Evolutionary conservation across 2,329 filamentous ascomycete species (phyloP), one percentile per base, ranked within the genome.

Genomic region (Colletotrichum shisoi): DNA sequence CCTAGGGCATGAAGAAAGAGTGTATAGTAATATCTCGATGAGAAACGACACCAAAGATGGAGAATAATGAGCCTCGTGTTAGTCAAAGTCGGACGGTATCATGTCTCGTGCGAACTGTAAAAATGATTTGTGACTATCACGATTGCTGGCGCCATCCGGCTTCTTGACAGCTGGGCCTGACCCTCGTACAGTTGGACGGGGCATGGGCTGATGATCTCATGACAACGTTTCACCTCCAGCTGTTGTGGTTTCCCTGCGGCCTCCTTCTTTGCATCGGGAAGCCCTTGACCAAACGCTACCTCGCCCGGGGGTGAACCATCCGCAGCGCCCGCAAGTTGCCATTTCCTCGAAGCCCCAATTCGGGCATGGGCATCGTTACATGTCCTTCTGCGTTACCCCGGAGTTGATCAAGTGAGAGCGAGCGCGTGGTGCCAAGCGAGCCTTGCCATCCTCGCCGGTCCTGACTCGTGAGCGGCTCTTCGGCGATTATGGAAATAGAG

Each of bases 11-110:
- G 64, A 67, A 44, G 46, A 53, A 53, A 63, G 60, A 67, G 64
- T 67, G 64, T 67, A 63, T 58, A 67, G 46, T 63, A 67, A 67
- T 59, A 40, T 67, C 57, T 53, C 63, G 40, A 67, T 37, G 64
- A 67, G 51, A 61, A 67, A 67, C 63, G 64, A 67, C 48, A 19
- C 31, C 44, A 46, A 53, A 66, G 51, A 66, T 11, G 40, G 63
- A 51, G 58, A 52, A 34, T 45, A 66, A 62, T 66, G 51, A 57
- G 31, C 42, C 52, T 49, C 15, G 19, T 39, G 39, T 63, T n/a
- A 17, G 12, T 17, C 17, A 34, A 42, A 24, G n/a, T 48, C 13
- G 9, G 3, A 27, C 9, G 12, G 15, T 15, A n/a, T 9, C 12
- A 3, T 4, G n/a, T 21, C 1, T 39, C 13, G 2, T 27, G 8